Evolutionary conservation across 164 flowering plant species (phyloP).

Genomic region (Platanus orientalis): DNA sequence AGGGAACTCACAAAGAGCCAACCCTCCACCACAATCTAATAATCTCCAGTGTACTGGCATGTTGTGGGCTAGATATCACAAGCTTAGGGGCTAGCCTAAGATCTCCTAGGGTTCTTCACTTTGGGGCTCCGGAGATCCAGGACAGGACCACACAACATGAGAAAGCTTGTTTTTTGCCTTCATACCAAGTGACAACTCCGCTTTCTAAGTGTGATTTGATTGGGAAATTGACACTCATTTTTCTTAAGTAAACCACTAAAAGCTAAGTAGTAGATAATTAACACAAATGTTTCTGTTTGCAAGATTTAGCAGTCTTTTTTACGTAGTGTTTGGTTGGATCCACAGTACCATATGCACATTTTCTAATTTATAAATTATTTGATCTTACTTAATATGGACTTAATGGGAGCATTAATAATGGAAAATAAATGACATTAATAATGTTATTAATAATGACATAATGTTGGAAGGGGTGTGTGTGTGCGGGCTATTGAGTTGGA

Average conservation of each 20-base stretch:
- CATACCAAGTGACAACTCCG: constrained; percentile 8
- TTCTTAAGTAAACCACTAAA: too few relatives aligned
- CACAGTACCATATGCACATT: constrained; percentile 30
- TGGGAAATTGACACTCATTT: neutral
- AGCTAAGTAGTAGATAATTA: constrained; percentile 25
- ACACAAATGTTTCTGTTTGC: constrained; percentile 7
- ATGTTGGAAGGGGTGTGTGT: neutral
- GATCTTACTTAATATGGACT: constrained; percentile 13
- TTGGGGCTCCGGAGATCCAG: constrained; percentile 4
- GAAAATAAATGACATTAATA: neutral
- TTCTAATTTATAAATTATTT: constrained; percentile 17
- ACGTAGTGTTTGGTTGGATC: constrained; percentile 30
- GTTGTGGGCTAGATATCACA: neutral
- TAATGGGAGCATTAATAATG: constrained; percentile 27
- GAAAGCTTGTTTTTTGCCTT: neutral
- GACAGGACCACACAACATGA: constrained; percentile 5
- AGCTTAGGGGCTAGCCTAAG: neutral
- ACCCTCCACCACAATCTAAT: neutral
- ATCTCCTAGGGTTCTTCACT: neutral
- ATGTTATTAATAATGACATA: too few relatives aligned
- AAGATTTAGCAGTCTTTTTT: constrained; percentile 10
- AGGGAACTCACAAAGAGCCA: too few relatives aligned
- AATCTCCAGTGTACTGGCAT: neutral
- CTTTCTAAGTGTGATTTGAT: constrained; percentile 1
- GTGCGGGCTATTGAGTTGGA: constrained; percentile 1